These are phyloP conservation scores for Mucor lusitanicus DNA, from an alignment of 371 early-diverging fungal species.

Conservation along the genomic window DNA sequence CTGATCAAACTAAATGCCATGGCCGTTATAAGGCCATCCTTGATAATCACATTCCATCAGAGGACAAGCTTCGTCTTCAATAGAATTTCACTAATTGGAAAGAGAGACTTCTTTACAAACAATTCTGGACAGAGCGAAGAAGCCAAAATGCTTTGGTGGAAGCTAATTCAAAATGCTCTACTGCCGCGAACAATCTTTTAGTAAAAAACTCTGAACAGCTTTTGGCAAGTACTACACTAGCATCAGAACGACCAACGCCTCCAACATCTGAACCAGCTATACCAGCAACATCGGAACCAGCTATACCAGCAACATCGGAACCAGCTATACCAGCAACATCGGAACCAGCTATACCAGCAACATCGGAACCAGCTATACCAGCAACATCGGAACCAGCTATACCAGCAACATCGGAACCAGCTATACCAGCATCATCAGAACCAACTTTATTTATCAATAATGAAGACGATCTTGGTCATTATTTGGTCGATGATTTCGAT, in stretches of 20 bases:
- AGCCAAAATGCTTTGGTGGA: slow-evolving; percentile 9
- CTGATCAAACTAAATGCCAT: neutral
- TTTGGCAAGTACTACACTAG: neutral
- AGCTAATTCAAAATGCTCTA: slow-evolving; percentile 14
- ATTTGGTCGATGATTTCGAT: neutral
- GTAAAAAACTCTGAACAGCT: neutral
- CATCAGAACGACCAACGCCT: neutral
- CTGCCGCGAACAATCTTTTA: neutral
- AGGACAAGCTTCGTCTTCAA: neutral
- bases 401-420: neutral
- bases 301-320: neutral
- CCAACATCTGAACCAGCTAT: no score
- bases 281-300: neutral
- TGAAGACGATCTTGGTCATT: neutral
- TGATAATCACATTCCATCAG: neutral
- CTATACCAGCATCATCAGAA: neutral
- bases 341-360: neutral
- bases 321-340: neutral
- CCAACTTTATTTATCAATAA: no score
- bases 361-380: neutral
- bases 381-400: no score
- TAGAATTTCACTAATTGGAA: neutral
- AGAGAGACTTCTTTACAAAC: neutral
- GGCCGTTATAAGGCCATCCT: neutral
- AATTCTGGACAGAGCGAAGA: slow-evolving; percentile 13